These are phyloP conservation scores for Beauveria asiatica DNA, from an alignment of 2,329 filamentous ascomycete genomes.

Conservation along the genomic window DNA sequence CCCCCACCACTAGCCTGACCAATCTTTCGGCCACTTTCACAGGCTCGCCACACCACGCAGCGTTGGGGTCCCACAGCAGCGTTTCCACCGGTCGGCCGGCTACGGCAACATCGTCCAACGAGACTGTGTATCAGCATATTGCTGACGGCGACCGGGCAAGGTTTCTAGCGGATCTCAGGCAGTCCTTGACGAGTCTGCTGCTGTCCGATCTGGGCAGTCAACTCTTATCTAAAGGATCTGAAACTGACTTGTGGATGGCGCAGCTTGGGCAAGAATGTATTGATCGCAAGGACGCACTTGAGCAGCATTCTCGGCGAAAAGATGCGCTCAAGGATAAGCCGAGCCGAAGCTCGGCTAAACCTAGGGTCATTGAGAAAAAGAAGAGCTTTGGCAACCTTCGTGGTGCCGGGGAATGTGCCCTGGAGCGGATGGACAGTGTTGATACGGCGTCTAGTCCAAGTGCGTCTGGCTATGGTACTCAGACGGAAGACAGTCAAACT, in stretches of 20 bases:
- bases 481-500: constrained; percentile 5
- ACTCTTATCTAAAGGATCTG: constrained; percentile 80
- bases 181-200: constrained; percentile 73
- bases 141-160: constrained; percentile 60
- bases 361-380: constrained; percentile 53
- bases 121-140: constrained; percentile 55
- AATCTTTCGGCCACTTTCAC: constrained; percentile 46
- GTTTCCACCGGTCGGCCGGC: constrained; percentile 49
- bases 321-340: constrained; percentile 31
- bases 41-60: constrained; percentile 31
- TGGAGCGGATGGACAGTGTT: constrained; percentile 24
- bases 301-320: constrained; percentile 36
- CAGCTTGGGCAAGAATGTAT: constrained; percentile 58
- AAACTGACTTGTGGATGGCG: constrained; percentile 85
- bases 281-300: constrained; percentile 49
- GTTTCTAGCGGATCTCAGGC: constrained; percentile 71
- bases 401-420: constrained; percentile 34
- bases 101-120: constrained; percentile 59
- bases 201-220: constrained; percentile 83
- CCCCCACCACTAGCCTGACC: constrained; percentile 52
- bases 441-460: constrained; percentile 17
- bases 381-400: constrained; percentile 60
- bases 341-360: constrained; percentile 36
- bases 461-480: background rate
- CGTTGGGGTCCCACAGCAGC: constrained; percentile 36